These are phyloP conservation scores for Bolboschoenoplectus hybrid DNA, from an alignment of 202 grass and related monocot species.

Conservation along the genomic window DNA sequence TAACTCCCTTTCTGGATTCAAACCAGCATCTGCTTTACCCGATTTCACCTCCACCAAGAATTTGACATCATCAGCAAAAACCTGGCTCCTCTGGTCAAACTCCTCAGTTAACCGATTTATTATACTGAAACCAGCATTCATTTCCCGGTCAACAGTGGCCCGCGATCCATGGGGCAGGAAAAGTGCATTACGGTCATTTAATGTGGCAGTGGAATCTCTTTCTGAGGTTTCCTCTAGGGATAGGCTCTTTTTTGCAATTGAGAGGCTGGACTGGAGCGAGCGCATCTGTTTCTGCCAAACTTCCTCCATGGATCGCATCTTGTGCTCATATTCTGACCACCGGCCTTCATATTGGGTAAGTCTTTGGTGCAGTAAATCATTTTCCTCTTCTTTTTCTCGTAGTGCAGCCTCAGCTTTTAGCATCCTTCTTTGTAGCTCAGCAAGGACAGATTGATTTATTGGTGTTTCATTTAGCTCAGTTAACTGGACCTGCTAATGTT, in stretches of 20 bases:
- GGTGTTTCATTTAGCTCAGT: slow-evolving; percentile 40
- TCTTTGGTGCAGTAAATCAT: slow-evolving; percentile 51
- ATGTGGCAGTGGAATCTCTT: slow-evolving; percentile 38
- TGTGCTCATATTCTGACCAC: slow-evolving; percentile 59
- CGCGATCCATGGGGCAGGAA: slow-evolving; percentile 29
- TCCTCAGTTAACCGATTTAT: slow-evolving; percentile 44
- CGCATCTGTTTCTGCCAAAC: slow-evolving; percentile 58
- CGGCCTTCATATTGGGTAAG: slow-evolving; percentile 52
- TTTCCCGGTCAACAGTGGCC: slow-evolving; percentile 51
- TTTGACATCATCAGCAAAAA: slow-evolving; percentile 50
- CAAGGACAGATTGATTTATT: slow-evolving; percentile 40
- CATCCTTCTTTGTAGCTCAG: slow-evolving; percentile 49
- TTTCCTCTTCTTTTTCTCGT: slow-evolving; percentile 58
- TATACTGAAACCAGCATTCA: slow-evolving; percentile 43
- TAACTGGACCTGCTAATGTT: slow-evolving; percentile 51
- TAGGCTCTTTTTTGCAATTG: slow-evolving; percentile 50
- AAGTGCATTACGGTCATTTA: slow-evolving; percentile 37
- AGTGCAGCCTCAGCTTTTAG: slow-evolving; percentile 52
- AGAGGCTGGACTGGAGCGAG: slow-evolving; percentile 54
- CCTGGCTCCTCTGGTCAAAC: slow-evolving; percentile 50
- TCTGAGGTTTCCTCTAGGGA: slow-evolving; percentile 38
- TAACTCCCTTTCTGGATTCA: slow-evolving; percentile 49
- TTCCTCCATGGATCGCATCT: slow-evolving; percentile 62
- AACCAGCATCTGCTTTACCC: slow-evolving; percentile 38
- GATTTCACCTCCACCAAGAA: slow-evolving; percentile 55